A percentile compares a stretch with the other conserved stretches of the same genome.
These are phyloP conservation scores for Exophiala lecanii-corni DNA, from an alignment of 2,329 filamentous ascomycete genomes.

Conservation along the genomic window DNA sequence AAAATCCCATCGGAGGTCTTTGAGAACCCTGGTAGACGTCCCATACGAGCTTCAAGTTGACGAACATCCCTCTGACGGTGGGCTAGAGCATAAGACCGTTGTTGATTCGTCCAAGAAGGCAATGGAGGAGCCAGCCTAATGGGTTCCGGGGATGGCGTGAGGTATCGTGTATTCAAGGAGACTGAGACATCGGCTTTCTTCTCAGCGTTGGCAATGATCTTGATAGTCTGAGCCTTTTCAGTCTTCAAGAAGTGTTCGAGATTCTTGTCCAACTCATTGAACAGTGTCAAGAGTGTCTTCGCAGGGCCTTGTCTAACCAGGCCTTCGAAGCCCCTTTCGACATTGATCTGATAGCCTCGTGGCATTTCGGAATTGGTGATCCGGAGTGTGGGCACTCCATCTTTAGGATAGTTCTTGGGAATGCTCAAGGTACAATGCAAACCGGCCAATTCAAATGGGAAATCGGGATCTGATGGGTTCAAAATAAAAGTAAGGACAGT, in stretches of 20 bases:
- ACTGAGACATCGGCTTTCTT: slow-evolving; percentile 29
- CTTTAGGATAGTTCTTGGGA: slow-evolving; percentile 58
- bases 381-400: slow-evolving; percentile 52
- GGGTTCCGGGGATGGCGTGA: slow-evolving; percentile 1
- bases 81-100: slow-evolving; percentile 59
- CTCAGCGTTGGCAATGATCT: slow-evolving; percentile 58
- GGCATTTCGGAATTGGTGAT: slow-evolving; percentile 68
- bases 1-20: slow-evolving; percentile 65
- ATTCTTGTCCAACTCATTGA: slow-evolving; percentile 67
- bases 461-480: slow-evolving; percentile 73
- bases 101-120: slow-evolving; percentile 37
- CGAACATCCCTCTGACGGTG: slow-evolving; percentile 62
- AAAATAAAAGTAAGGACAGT: slow-evolving; percentile 62
- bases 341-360: slow-evolving; percentile 68
- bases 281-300: slow-evolving; percentile 59
- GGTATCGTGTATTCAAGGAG: neutral
- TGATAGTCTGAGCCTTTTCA: slow-evolving; percentile 68
- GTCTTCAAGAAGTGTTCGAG: slow-evolving; percentile 66
- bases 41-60: slow-evolving; percentile 71
- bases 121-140: neutral
- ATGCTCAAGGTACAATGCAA: slow-evolving; percentile 65
- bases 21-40: slow-evolving; percentile 61
- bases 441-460: slow-evolving; percentile 68
- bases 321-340: slow-evolving; percentile 67
- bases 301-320: slow-evolving; percentile 53